Base-by-base conservation (phyloP, 106 monocot genomes). In the Allium sativum region DNA sequence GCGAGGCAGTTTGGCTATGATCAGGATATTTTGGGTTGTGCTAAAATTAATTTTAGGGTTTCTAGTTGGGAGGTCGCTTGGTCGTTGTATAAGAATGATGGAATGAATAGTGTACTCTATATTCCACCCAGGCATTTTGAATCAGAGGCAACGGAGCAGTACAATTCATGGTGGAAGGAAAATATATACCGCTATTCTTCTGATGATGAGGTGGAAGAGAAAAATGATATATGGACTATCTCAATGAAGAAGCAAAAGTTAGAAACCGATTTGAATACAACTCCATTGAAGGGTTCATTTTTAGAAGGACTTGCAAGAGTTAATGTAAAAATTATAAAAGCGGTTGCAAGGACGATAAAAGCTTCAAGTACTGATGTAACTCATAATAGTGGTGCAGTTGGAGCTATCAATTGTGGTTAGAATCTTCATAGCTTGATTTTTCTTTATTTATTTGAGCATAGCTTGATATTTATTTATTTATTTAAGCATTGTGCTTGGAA, bases 1-100 rank as follows among this genome's bases (percentile, higher is more conserved):
- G 9, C 81, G 13, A 84, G 77, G 81, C 88, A 89, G 70, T 84
- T 89, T 60, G 88, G 88, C 11, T 65, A 78, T 15, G 88, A 89
- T 68, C 88, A 89, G 44, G 88, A 81, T 51, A 18, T 89, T 8
- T 83, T 83, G 7, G 72, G 64, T 18, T 42, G 12, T 58, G 44
- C 44, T 10, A 70, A 77, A 40, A 66, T 67, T 10, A 58, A 74
- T 61, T 70, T 76, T 48, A 66, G 66, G 4, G 62, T 73, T 59
- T 20, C 48, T 17, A 42, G 42, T 8, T 80, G 77, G 75, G 74
- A 66, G 41, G 53, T 52, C 42, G 81, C 78, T 13, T 86, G 86
- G 86, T 22, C 50, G 16, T 75, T 68, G 12, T 86, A 78, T 59
- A 61, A 72, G 17, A 72, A 56, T 10, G 31, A 51, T 45, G 53